Base-by-base conservation (phyloP, 2,329 filamentous ascomycete species). In the Beauveria australis region DNA sequence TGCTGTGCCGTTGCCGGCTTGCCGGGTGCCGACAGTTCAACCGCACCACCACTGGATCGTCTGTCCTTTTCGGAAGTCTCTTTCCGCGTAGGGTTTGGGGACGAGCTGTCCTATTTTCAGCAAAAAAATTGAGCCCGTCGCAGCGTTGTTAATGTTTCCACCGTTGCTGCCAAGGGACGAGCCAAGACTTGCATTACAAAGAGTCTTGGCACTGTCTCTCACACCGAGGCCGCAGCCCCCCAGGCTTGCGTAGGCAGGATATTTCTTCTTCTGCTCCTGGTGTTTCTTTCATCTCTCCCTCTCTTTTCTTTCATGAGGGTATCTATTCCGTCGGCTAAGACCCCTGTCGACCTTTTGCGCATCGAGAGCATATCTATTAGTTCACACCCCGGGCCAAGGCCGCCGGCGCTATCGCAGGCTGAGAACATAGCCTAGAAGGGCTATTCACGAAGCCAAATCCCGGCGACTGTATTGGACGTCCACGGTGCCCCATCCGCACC, bases 141-240 rank as follows among this genome's bases (percentile, higher is more conserved):
- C 41, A 47, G 19, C 12, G 57, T 44, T 19, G 37, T 40, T 5
- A 33, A 22, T 24, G 26, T 28, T 14, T 14, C 40, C 48, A 41
- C 41, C 28, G 22, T 59, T 28, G 33, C 41, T 53, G 57, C 57
- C 57, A 59, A 59, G 57, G 10, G 33, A 26, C 22, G 33, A 47
- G 56, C 47, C 56, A 51, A 59, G 56, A 44, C 57, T 59, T 43
- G 57, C 57, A 59, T 53, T 53, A 59, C 57, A 37, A 59, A 53
- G 26, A 41, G 57, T n/a, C 57, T 59, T 59, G 57, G 57, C 57
- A 53, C 19, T 28, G 47, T 53, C 49, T 59, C 57, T 59, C 37
- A 6, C 47, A 37, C 56, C 33, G 47, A 59, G 47, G 33, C 22
- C 47, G 24, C n/a, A 48, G 48, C 55, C 56, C 56, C 55, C 55